Evolutionary conservation across 2,329 filamentous ascomycete species (phyloP), one percentile per base, ranked within the genome.

Genomic region (Talaromyces sp.): DNA sequence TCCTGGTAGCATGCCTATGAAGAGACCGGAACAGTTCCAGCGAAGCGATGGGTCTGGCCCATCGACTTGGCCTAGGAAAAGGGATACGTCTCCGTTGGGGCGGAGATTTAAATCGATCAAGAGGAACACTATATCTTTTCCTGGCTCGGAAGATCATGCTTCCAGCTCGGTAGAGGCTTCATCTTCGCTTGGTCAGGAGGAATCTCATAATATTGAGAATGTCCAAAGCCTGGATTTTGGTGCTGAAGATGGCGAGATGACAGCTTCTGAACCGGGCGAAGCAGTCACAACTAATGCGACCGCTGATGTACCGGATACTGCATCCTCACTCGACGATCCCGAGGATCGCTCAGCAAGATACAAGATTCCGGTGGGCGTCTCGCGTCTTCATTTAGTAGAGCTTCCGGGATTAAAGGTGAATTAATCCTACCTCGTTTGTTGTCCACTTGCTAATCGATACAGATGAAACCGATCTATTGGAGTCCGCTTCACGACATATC

Each of bases 401-500:
- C 83, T 98, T 70, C 93, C 94, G 25, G 86, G 86, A 62, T 80
- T 96, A 65, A 82, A 79, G 72, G 76, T 77, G 71, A 65, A 38
- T 38, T 54, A 54, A 53, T 34, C 63, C 19, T 59, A 47, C 5
- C 13, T 11, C 8, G 25, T 3, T 25, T 54, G 19, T 61, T 19
- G 38, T 58, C 6, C 6, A 58, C 5, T 17, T 17, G 17, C 58
- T 64, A 25, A 67, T 11, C 38, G 7, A 40, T 19, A 5, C 85
- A 91, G 72, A 96, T 99, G 93, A 92, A 93, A 76, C 95, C 95
- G 0, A 97, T 98, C 67, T 99, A 99, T 75, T 99, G 95, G 95
- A 93, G 90, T 19, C 94, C 95, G 7, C 85, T 98, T 36, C 93
- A 96, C 72, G 95, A 98, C 73, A 86, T 96, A 36, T 90, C 92